Percentiles rank a stretch among this genome's conserved stretches.
Evolutionary conservation across 1,284 basidiomycete genomes (phyloP).

Genomic region (Sutorius eximius): DNA sequence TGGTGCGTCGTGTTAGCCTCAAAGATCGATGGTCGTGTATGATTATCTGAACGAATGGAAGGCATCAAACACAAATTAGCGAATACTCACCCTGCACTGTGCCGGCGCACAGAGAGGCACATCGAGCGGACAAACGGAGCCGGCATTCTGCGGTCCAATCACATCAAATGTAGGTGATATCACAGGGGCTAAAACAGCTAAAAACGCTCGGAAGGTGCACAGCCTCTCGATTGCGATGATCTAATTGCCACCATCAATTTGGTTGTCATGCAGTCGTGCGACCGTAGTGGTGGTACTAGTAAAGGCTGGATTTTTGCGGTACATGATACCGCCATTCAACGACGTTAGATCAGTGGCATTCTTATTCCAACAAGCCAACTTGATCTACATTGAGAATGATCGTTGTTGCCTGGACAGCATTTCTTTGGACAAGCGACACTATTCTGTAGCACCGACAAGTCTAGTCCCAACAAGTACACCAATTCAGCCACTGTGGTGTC

Average conservation of each 20-base stretch:
- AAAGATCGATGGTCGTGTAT: conserved; percentile 13
- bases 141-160: conserved; percentile 21
- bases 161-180: background rate
- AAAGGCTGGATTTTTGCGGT: background rate
- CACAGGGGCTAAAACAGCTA: background rate
- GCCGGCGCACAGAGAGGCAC: conserved; percentile 23
- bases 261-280: background rate
- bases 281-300: background rate
- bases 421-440: too few species aligned
- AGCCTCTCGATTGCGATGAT: background rate
- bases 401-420: conserved; percentile 33
- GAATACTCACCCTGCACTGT: too few species aligned
- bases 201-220: background rate
- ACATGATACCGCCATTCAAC: background rate
- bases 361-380: conserved; percentile 13
- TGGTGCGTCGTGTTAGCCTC: conserved; percentile 15
- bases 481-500: too few species aligned
- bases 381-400: conserved; percentile 39
- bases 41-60: conserved; percentile 18
- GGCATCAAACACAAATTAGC: background rate
- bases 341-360: background rate
- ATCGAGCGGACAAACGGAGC: conserved; percentile 15
- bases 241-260: background rate
- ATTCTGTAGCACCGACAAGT: too few species aligned
- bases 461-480: too few species aligned